A percentile compares a stretch with the other conserved stretches of the same genome.
Conservation (phyloP, 2,329 filamentous ascomycete genomes). For the Neopestalotiopsis sp. region DNA sequence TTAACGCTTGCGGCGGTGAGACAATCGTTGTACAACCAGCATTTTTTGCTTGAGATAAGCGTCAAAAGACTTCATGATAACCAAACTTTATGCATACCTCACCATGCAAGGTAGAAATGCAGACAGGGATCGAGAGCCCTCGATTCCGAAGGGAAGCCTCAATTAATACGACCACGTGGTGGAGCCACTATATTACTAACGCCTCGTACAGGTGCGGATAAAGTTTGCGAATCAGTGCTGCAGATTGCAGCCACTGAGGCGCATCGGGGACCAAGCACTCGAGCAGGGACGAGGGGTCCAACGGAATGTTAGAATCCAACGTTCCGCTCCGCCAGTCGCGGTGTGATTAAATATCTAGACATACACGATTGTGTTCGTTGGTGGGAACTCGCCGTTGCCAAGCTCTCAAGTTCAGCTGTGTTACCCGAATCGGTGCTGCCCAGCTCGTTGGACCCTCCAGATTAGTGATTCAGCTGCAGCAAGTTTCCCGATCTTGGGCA, state of each 20-base stretch:
- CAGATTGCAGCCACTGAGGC: background rate
- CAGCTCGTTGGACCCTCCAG: background rate
- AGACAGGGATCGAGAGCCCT: background rate
- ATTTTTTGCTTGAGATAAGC: background rate
- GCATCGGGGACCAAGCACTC: background rate
- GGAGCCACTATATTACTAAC: background rate
- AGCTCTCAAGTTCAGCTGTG: background rate
- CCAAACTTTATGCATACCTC: slow-evolving; percentile 4
- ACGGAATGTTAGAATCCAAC: background rate
- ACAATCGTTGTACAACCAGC: background rate
- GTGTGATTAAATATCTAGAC: background rate
- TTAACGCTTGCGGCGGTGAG: background rate
- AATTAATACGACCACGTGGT: background rate
- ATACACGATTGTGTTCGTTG: background rate
- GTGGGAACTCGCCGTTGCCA: background rate
- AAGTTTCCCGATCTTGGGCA: background rate
- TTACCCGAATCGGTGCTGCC: background rate
- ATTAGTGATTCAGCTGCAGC: background rate
- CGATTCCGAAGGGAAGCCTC: background rate
- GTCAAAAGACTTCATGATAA: background rate
- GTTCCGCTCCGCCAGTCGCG: background rate
- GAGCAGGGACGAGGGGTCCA: background rate
- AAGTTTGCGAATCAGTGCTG: background rate
- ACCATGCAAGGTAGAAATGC: background rate
- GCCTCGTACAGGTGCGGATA: background rate